Evolutionary conservation across 768 basidiomycete genomes (phyloP).

Genomic region (Lactifluus volemus): DNA sequence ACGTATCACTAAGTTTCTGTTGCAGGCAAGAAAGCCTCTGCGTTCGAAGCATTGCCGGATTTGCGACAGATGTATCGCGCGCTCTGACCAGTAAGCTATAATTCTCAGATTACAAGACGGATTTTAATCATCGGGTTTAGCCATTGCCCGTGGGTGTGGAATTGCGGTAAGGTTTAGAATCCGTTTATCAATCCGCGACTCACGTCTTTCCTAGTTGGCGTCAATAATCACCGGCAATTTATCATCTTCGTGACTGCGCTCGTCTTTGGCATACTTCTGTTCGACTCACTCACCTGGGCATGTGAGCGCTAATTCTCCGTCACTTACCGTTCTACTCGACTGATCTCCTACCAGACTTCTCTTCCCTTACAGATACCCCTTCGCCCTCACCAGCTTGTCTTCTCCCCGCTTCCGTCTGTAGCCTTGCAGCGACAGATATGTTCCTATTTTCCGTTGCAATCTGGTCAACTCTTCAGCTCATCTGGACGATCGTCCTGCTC

Average conservation of each 20-base stretch:
- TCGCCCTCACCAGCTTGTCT: slow-evolving; percentile 51
- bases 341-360: slow-evolving; percentile 41
- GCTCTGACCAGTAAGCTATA: slow-evolving; percentile 81
- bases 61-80: slow-evolving; percentile 82
- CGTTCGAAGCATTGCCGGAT: slow-evolving; percentile 93
- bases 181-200: not conserved
- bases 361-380: slow-evolving; percentile 33
- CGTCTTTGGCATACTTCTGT: slow-evolving; percentile 68
- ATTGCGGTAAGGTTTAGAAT: slow-evolving; percentile 60
- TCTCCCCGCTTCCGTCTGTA: slow-evolving; percentile 62
- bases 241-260: slow-evolving; percentile 84
- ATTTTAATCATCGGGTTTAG: slow-evolving; percentile 31
- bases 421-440: slow-evolving; percentile 59
- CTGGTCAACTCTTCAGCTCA: slow-evolving; percentile 92
- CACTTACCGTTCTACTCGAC: not conserved
- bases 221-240: slow-evolving; percentile 94
- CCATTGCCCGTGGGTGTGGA: slow-evolving; percentile 99
- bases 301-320: slow-evolving; percentile 47
- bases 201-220: slow-evolving; percentile 52
- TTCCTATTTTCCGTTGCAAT: slow-evolving; percentile 75
- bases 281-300: slow-evolving; percentile 68
- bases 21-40: slow-evolving; percentile 76
- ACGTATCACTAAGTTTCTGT: not conserved
- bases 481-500: slow-evolving; percentile 87
- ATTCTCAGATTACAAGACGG: not conserved